Conservation (phyloP, 768 basidiomycete genomes). For the Paxillus ammoniavirescens region DNA sequence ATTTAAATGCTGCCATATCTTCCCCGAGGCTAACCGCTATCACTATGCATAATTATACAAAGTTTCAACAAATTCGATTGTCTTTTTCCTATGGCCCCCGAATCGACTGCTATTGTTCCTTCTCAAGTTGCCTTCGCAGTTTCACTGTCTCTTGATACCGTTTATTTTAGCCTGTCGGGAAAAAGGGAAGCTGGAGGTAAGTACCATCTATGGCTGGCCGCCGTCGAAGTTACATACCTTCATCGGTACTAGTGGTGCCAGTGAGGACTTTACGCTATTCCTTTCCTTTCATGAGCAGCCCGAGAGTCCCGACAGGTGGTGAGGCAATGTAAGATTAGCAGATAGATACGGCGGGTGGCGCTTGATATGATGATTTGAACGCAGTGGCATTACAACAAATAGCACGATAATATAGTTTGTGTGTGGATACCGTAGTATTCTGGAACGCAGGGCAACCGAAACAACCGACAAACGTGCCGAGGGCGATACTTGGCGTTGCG, state of each 20-base stretch:
- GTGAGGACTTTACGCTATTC: conserved; percentile 9
- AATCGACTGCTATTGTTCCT: conserved; percentile 1
- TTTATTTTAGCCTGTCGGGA: conserved; percentile 6
- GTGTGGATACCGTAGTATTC: not conserved
- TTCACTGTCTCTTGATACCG: not conserved
- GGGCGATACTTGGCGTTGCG: not conserved
- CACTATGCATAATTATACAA: too few relatives aligned
- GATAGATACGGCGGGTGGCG: not conserved
- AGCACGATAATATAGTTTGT: conserved; percentile 21
- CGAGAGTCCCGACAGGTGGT: not conserved
- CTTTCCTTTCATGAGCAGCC: not conserved
- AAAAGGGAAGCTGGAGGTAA: conserved; percentile 1
- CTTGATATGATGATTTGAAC: not conserved
- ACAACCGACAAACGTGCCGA: conserved; percentile 5
- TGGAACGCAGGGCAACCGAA: too few relatives aligned
- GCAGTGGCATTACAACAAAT: conserved; percentile 20
- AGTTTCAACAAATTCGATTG: too few relatives aligned
- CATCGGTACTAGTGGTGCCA: too few relatives aligned
- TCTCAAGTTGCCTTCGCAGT: conserved; percentile 25
- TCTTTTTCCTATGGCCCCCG: too few relatives aligned
- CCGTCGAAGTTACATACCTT: too few relatives aligned
- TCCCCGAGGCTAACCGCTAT: too few relatives aligned
- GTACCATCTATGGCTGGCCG: too few relatives aligned
- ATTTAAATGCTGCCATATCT: too few relatives aligned
- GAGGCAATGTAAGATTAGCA: not conserved